Percentiles rank a stretch among this genome's conserved stretches.
Conservation (phyloP, 257 asterid genomes). For the Solanum neorickii region DNA sequence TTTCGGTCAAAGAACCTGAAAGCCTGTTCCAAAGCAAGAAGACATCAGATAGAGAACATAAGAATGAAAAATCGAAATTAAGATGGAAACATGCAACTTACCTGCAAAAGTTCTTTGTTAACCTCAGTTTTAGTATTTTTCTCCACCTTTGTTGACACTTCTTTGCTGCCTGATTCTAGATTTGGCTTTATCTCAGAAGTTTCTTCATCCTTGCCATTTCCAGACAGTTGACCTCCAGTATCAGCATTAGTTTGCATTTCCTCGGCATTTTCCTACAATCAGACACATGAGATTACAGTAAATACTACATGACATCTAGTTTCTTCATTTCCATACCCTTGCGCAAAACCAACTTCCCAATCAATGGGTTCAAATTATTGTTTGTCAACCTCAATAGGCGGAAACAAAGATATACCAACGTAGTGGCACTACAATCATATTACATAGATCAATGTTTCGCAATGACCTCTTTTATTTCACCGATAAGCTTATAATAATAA, state of each 20-base stretch:
- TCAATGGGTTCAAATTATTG: neutral
- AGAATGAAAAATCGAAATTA: neutral
- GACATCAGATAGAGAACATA: neutral
- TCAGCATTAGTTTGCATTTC: slow-evolving; percentile 22
- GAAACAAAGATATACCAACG: neutral
- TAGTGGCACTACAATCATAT: neutral
- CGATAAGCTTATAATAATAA: neutral
- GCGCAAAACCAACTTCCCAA: neutral
- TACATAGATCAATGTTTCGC: neutral
- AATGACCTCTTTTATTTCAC: neutral
- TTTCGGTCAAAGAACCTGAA: slow-evolving; percentile 95
- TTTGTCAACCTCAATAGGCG: neutral
- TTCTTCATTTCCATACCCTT: neutral
- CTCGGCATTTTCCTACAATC: slow-evolving; percentile 28
- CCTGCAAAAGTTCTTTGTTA: slow-evolving; percentile 77
- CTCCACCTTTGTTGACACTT: slow-evolving; percentile 28
- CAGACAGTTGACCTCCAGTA: slow-evolving; percentile 14
- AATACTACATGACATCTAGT: neutral
- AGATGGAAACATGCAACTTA: slow-evolving; percentile 8
- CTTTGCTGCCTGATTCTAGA: slow-evolving; percentile 21
- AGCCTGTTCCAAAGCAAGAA: slow-evolving; percentile 43
- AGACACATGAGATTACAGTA: slow-evolving; percentile 1
- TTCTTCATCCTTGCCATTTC: slow-evolving; percentile 14
- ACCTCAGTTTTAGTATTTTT: slow-evolving; percentile 22
- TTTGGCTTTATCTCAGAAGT: slow-evolving; percentile 16